Evolutionary conservation across 352 stramenopile species (phyloP), one percentile per base, ranked within the genome.

Genomic region (Blastocystis sp.): DNA sequence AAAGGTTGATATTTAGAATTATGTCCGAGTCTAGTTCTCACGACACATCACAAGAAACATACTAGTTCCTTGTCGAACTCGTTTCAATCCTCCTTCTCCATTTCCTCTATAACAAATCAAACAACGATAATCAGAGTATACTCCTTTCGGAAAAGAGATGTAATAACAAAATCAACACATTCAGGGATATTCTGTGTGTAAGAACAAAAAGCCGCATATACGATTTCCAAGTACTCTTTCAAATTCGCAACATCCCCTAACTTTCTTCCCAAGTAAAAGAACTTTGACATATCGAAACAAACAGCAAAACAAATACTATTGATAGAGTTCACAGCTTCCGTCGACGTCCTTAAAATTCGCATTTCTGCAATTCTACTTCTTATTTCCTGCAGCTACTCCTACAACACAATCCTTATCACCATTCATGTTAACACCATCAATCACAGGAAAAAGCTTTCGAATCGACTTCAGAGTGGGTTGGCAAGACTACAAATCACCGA

Each of bases 1-100:
- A 96, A 7, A 92, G 92, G 24, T 93, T 93, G 63, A 93, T 95
- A 90, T 96, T 92, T 88, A 96, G 90, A 39, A 96, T 93, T 39
- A 96, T 85, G 75, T 95, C 93, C 20, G 93, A 95, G 76, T 93
- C 93, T 94, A 47, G n/a, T 26, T 7, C 24, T 13, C 18, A 16
- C 34, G 3, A 43, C 24, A 41, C n/a, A 8, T 85, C 41, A 39
- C 18, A 26, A 54, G 54, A 69, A 30, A 30, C 41, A 76, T 76
- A 69, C 56, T n/a, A 64, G 43, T 66, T 85, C 73, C 73, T 69
- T 85, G 47, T 20, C 18, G 53, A 2, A 69, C 53, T 1, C 45
- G 53, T 53, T 85, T 30, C 9, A 20, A 69, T 34, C 59, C 3
- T 24, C 45, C 20, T n/a, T 30, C 30, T 56, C 41, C 9, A 88